A percentile compares a stretch with the other conserved stretches of the same genome.
Evolutionary conservation across 2,329 filamentous ascomycete species (phyloP).

Genomic region (Phyllosticta citribraziliensis): DNA sequence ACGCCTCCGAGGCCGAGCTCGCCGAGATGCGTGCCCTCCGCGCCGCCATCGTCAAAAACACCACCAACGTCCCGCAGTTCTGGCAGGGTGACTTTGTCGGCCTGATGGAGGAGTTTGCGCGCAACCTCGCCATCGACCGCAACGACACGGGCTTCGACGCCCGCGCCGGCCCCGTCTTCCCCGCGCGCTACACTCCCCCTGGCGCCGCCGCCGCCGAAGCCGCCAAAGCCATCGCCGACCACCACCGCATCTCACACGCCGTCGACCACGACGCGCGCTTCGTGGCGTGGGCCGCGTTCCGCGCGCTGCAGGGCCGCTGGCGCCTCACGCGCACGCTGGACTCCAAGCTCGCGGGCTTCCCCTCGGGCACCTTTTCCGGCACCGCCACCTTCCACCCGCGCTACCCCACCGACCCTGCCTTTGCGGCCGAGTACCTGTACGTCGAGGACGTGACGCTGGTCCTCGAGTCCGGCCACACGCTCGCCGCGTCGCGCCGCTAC

Average conservation of each 20-base stretch:
- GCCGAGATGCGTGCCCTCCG: constrained; percentile 17
- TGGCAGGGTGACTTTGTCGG: constrained; percentile 77
- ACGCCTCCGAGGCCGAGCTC: constrained; percentile 14
- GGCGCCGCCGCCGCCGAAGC: constrained; percentile 30
- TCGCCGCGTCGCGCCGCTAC: constrained; percentile 58
- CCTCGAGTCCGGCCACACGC: constrained; percentile 41
- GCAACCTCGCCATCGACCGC: constrained; percentile 45
- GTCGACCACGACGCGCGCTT: constrained; percentile 41
- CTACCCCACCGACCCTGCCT: constrained; percentile 35
- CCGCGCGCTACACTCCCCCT: constrained; percentile 22
- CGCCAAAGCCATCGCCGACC: constrained; percentile 37
- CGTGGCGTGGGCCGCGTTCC: constrained; percentile 57
- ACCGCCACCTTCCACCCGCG: constrained; percentile 55
- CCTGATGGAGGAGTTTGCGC: constrained; percentile 60
- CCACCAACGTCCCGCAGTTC: constrained; percentile 50
- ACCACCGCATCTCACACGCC: constrained; percentile 29
- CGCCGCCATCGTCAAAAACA: constrained; percentile 20
- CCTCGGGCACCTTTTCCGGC: constrained; percentile 57
- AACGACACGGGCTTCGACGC: constrained; percentile 26
- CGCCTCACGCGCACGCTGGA: constrained; percentile 47
- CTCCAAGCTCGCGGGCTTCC: constrained; percentile 49
- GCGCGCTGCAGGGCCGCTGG: constrained; percentile 63
- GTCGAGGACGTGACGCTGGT: constrained; percentile 56
- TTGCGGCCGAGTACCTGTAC: constrained; percentile 52
- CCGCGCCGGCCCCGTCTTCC: constrained; percentile 40